Percentiles rank a stretch among this genome's conserved stretches.
phyloP scores from a whole-genome alignment of 192 early-diverging fungal species.

The Coemansia furcata region DNA sequence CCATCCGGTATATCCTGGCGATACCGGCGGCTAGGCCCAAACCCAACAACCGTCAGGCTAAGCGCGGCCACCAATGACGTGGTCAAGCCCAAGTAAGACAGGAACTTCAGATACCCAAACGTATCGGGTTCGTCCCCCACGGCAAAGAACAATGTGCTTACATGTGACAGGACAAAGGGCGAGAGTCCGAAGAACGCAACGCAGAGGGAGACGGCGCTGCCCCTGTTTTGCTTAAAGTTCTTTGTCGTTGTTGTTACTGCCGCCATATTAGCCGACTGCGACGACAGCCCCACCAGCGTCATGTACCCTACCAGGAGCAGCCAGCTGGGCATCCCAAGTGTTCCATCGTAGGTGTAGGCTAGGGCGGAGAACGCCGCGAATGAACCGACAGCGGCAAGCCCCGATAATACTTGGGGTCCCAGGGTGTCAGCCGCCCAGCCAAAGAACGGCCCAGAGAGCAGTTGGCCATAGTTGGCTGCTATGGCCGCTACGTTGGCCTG shows the following conservation, averaged over 20 bases:
- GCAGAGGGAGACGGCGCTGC: conserved; percentile 60
- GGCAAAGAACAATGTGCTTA: conserved; percentile 56
- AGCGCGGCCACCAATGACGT: conserved; percentile 30
- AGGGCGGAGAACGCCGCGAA: conserved; percentile 42
- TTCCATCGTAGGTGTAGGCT: conserved; percentile 46
- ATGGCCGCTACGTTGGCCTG: conserved; percentile 64
- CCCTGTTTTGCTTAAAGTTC: conserved; percentile 59
- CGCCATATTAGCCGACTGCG: conserved; percentile 62
- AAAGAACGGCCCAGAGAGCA: conserved; percentile 59
- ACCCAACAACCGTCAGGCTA: conserved; percentile 40
- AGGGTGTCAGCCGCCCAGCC: conserved; percentile 57
- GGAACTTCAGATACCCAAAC: conserved; percentile 45
- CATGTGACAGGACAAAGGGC: conserved; percentile 59
- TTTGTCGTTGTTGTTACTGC: conserved; percentile 61
- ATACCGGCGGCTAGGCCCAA: conserved; percentile 38
- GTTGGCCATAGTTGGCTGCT: conserved; percentile 63
- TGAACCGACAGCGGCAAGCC: conserved; percentile 39
- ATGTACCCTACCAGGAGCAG: conserved; percentile 42
- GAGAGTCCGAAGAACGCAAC: conserved; percentile 66
- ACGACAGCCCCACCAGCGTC: conserved; percentile 56
- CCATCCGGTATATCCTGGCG: conserved; percentile 33
- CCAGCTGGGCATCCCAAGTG: conserved; percentile 31
- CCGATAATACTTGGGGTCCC: conserved; percentile 41
- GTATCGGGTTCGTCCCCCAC: conserved; percentile 36
- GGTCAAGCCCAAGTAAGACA: conserved; percentile 34